Percentiles rank a stretch among this genome's conserved stretches.
Evolutionary conservation across 192 early-diverging fungal genomes (phyloP).

Genomic region (Coemansia sp.): DNA sequence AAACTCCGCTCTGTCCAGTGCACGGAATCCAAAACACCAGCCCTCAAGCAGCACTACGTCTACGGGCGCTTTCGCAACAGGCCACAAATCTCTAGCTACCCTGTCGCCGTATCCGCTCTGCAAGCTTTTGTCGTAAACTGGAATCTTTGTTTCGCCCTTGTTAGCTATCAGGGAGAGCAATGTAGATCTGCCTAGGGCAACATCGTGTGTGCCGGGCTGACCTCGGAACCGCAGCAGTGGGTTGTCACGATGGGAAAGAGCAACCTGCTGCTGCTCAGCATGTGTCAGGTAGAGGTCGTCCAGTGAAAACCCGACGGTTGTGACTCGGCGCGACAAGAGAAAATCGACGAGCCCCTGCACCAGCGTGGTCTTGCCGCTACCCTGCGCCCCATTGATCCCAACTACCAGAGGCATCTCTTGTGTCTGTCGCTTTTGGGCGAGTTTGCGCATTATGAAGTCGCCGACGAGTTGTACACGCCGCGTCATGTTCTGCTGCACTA

Average conservation of each 20-base stretch:
- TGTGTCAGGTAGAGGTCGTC: slow-evolving; percentile 86
- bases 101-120: slow-evolving; percentile 79
- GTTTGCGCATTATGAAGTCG: slow-evolving; percentile 35
- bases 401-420: slow-evolving; percentile 54
- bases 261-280: slow-evolving; percentile 58
- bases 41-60: slow-evolving; percentile 91
- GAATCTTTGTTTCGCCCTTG: slow-evolving; percentile 52
- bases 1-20: slow-evolving; percentile 45
- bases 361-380: slow-evolving; percentile 67
- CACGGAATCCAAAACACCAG: slow-evolving; percentile 87
- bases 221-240: slow-evolving; percentile 78
- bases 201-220: slow-evolving; percentile 88
- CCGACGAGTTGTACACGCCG: slow-evolving; percentile 21
- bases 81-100: slow-evolving; percentile 59
- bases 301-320: slow-evolving; percentile 64
- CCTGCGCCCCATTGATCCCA: slow-evolving; percentile 80
- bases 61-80: slow-evolving; percentile 49
- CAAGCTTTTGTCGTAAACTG: slow-evolving; percentile 79
- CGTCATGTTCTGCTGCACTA: slow-evolving; percentile 12
- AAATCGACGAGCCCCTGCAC: slow-evolving; percentile 48
- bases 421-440: slow-evolving; percentile 23
- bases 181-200: slow-evolving; percentile 58
- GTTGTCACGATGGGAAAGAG: slow-evolving; percentile 50
- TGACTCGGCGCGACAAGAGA: slow-evolving; percentile 47
- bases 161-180: slow-evolving; percentile 50